Conservation (phyloP, 768 basidiomycete species). For the Tulasnella sp. region DNA sequence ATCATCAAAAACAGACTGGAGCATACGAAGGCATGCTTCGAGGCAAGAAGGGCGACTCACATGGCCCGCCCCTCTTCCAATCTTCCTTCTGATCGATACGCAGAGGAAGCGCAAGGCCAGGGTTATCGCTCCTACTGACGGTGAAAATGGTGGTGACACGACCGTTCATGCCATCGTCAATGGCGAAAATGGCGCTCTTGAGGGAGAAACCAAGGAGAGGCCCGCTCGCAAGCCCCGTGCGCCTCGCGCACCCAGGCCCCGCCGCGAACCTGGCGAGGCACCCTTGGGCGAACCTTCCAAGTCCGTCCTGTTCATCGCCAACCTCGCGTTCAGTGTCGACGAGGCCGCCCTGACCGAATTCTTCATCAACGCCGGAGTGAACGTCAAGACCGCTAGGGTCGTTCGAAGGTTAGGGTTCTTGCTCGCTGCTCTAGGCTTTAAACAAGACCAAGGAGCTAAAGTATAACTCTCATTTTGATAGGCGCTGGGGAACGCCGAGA, state of each 20-base stretch:
- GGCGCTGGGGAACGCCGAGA: conserved; percentile 66
- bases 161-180: conserved; percentile 29
- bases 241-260: conserved; percentile 43
- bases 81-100: neutral
- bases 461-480: neutral
- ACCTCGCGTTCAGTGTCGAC: conserved; percentile 89
- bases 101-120: conserved; percentile 34
- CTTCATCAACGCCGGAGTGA: conserved; percentile 80
- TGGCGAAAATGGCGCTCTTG: conserved; percentile 30
- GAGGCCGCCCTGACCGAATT: conserved; percentile 68
- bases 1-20: no score
- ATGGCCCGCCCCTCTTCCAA: neutral
- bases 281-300: conserved; percentile 81
- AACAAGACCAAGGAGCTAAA: no score
- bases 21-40: no score
- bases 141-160: conserved; percentile 29
- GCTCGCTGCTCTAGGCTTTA: no score
- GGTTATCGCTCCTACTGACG: conserved; percentile 17
- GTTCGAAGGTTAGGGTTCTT: conserved; percentile 38
- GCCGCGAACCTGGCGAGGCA: conserved; percentile 68
- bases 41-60: no score
- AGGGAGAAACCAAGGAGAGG: conserved; percentile 23
- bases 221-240: conserved; percentile 37
- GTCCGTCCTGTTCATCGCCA: conserved; percentile 90
- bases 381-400: conserved; percentile 76